Evolutionary conservation across 2,329 filamentous ascomycete species (phyloP), one percentile per base, ranked within the genome.

Genomic region (Xylaria sp.): DNA sequence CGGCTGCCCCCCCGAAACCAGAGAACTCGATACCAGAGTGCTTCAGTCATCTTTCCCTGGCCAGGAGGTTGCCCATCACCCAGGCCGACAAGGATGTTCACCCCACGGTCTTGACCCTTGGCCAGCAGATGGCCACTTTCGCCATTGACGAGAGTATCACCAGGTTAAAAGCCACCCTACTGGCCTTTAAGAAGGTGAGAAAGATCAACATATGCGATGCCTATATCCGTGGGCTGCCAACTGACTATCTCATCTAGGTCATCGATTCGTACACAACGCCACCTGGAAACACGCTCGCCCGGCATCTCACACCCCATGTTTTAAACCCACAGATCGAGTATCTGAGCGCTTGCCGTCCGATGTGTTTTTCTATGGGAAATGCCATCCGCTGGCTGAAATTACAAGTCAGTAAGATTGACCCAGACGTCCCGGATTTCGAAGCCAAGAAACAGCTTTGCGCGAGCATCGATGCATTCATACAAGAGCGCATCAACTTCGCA

Each of bases 331-430:
- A 99, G 81, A 98, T 99, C 77, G 94, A 97, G 73, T 98, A 97
- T 78, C 88, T 99, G 69, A 93, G 93, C 69, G 94, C 94, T 74
- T 98, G 94, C 78, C 91, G 96, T n/a, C 94, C 96, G 41, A 92
- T 99, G 82, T 97, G 93, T 73, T 96, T 97, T 81, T 94, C 93
- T 71, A 97, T 98, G 91, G 96, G 96, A 69, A 99, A 98, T 80
- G 94, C 94, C 44, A 97, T 99, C 78, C 90, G 96, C 64, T 95
- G 94, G 86, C 87, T 99, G 59, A 99, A 99, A 84, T 89, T 97
- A 57, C 90, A 94, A 76, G 95, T 99, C 78, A 92, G 93, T 76
- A 94, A 94, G 75, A 91, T 98, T 67, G 94, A 98, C 76, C 94
- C 95, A 50, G 92, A 94, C 74, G 88, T 91, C 1, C 90, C 93